Evolutionary conservation across 2,329 filamentous ascomycete genomes (phyloP).

Genomic region (Calycina marina): DNA sequence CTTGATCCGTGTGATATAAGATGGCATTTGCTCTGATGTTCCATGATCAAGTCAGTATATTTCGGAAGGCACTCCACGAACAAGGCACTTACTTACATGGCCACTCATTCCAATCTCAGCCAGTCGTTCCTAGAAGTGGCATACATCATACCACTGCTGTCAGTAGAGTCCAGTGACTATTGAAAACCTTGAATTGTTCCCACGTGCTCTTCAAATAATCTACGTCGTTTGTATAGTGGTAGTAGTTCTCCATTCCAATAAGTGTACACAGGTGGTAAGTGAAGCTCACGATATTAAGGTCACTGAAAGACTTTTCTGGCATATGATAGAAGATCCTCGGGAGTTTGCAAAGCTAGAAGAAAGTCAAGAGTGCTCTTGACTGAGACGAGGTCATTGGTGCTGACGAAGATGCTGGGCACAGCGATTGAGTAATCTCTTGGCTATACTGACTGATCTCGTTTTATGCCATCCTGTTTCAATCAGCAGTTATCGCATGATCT

Average conservation of each 20-base stretch:
- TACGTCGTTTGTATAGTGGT: conserved; percentile 39
- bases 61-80: too few species aligned
- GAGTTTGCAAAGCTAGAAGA: conserved; percentile 25
- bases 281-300: conserved; percentile 21
- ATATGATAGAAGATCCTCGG: conserved; percentile 14
- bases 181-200: conserved; percentile 33
- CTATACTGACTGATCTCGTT: conserved; percentile 45
- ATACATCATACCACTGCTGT: conserved; percentile 20
- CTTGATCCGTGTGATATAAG: conserved; percentile 31
- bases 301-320: conserved; percentile 15
- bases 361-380: conserved; percentile 29
- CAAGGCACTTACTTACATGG: conserved; percentile 10
- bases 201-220: conserved; percentile 32
- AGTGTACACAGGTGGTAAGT: conserved; percentile 47
- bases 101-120: conserved; percentile 15
- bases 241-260: conserved; percentile 43
- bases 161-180: conserved; percentile 27
- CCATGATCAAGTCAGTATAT: not conserved
- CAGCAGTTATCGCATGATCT: too few species aligned
- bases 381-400: conserved; percentile 35
- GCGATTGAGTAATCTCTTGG: conserved; percentile 34
- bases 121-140: conserved; percentile 13
- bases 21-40: conserved; percentile 16
- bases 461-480: conserved; percentile 48
- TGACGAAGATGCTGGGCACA: conserved; percentile 37